phyloP scores from a whole-genome alignment of 257 asterid species.

The Linderniella brevidens region DNA sequence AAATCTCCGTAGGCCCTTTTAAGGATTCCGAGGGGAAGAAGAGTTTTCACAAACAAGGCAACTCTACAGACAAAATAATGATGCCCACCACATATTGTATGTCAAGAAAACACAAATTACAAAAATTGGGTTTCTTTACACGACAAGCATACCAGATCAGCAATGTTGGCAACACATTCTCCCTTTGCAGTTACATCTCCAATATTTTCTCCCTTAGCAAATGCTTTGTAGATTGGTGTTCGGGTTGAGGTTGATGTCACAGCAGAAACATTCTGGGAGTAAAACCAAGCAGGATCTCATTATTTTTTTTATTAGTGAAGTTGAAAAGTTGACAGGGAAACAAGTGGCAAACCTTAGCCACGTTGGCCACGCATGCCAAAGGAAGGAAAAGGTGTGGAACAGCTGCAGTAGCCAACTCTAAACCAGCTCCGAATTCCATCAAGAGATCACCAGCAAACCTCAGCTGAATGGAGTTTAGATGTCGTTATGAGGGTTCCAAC shows the following conservation, averaged over 20 bases:
- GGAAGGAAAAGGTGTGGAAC: slow-evolving; percentile 91
- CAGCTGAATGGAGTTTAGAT: slow-evolving; percentile 38
- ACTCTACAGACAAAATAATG: too few relatives aligned
- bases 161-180: slow-evolving; percentile 87
- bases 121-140: neutral
- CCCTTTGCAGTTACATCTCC: slow-evolving; percentile 99
- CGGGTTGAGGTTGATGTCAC: slow-evolving; percentile 97
- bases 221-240: slow-evolving; percentile 95
- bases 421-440: slow-evolving; percentile 96
- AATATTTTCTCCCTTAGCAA: slow-evolving; percentile 96
- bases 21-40: too few relatives aligned
- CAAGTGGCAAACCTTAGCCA: slow-evolving; percentile 50
- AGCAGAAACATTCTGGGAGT: slow-evolving; percentile 71
- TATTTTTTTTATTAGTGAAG: slow-evolving; percentile 7
- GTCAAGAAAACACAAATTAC: too few relatives aligned
- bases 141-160: slow-evolving; percentile 67
- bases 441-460: slow-evolving; percentile 90
- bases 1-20: too few relatives aligned
- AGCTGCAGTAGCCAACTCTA: slow-evolving; percentile 84
- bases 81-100: too few relatives aligned
- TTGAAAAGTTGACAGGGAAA: slow-evolving; percentile 8
- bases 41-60: too few relatives aligned
- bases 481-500: too few relatives aligned
- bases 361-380: slow-evolving; percentile 96
- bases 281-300: slow-evolving; percentile 14